Percentiles rank a stretch among this genome's conserved stretches.
phyloP scores from a whole-genome alignment of 371 early-diverging fungal genomes.

The Zychaea mexicana region DNA sequence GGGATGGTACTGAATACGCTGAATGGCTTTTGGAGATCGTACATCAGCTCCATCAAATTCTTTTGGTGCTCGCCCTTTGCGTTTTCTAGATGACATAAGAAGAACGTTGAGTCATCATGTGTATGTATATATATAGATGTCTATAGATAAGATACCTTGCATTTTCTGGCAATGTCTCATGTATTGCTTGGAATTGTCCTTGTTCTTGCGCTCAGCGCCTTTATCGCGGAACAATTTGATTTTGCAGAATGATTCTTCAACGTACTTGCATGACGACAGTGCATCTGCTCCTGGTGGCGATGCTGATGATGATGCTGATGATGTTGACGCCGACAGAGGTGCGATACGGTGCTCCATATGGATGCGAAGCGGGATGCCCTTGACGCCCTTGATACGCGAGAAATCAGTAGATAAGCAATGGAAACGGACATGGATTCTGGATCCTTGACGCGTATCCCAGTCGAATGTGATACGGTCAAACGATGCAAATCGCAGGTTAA shows the following conservation, averaged over 20 bases:
- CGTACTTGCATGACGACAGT: constrained; percentile 13
- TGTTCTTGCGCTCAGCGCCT: constrained; percentile 66
- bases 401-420: constrained; percentile 86
- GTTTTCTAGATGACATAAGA: neutral
- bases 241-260: constrained; percentile 66
- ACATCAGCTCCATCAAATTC: constrained; percentile 29
- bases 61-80: neutral
- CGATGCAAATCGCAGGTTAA: constrained; percentile 53
- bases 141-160: too few species aligned
- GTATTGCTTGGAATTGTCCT: constrained; percentile 62
- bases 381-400: constrained; percentile 83
- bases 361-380: constrained; percentile 76
- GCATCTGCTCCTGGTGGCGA: neutral
- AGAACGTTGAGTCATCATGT: too few species aligned
- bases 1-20: constrained; percentile 34
- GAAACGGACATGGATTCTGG: constrained; percentile 73
- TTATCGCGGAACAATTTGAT: constrained; percentile 83
- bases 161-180: constrained; percentile 59
- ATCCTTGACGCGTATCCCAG: constrained; percentile 73
- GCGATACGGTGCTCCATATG: constrained; percentile 26
- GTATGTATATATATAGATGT: too few species aligned
- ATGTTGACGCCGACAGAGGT: neutral
- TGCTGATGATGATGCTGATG: neutral
- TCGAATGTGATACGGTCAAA: constrained; percentile 79
- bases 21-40: constrained; percentile 34